Evolutionary conservation across 495 filamentous ascomycete species (phyloP).

Genomic region (Podospora pseudopauciseta): DNA sequence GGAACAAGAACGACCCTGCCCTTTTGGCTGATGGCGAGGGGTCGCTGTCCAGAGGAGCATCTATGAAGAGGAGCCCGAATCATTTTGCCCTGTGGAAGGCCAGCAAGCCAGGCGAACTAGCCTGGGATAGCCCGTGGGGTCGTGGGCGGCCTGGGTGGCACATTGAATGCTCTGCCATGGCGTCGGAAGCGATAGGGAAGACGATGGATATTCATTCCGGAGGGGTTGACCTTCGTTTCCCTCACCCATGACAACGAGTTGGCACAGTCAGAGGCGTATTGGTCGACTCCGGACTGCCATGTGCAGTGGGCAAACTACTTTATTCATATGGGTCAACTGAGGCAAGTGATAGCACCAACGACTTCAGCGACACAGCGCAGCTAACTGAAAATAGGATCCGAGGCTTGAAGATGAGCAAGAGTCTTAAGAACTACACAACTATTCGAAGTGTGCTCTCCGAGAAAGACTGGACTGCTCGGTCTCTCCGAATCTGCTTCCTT

Average conservation of each 20-base stretch:
- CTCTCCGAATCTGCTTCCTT: conserved; percentile 67
- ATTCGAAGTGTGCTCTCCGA: conserved; percentile 60
- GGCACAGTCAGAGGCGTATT: conserved; percentile 77
- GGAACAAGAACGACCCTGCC: conserved; percentile 64
- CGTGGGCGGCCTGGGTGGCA: conserved; percentile 76
- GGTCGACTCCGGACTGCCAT: conserved; percentile 21
- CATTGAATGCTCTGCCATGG: conserved; percentile 86
- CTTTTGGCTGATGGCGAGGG: conserved; percentile 76
- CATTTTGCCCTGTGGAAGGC: conserved; percentile 82
- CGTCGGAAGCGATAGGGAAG: conserved; percentile 64
- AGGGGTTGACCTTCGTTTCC: conserved; percentile 73
- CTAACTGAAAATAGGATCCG: conserved; percentile 45
- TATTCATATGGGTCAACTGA: conserved; percentile 68
- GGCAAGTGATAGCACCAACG: too few relatives aligned
- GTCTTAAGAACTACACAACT: conserved; percentile 76
- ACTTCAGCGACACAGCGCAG: too few relatives aligned
- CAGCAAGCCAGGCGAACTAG: conserved; percentile 72
- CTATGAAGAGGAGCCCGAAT: conserved; percentile 48
- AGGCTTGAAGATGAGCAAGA: conserved; percentile 78
- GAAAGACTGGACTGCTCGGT: conserved; percentile 58
- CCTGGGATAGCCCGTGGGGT: conserved; percentile 71
- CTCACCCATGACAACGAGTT: conserved; percentile 79
- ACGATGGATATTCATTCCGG: conserved; percentile 76
- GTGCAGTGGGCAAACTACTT: conserved; percentile 83
- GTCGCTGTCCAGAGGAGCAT: conserved; percentile 45